Base-by-base conservation (phyloP, 768 basidiomycete genomes). In the Rhodotorula graminis region DNA sequence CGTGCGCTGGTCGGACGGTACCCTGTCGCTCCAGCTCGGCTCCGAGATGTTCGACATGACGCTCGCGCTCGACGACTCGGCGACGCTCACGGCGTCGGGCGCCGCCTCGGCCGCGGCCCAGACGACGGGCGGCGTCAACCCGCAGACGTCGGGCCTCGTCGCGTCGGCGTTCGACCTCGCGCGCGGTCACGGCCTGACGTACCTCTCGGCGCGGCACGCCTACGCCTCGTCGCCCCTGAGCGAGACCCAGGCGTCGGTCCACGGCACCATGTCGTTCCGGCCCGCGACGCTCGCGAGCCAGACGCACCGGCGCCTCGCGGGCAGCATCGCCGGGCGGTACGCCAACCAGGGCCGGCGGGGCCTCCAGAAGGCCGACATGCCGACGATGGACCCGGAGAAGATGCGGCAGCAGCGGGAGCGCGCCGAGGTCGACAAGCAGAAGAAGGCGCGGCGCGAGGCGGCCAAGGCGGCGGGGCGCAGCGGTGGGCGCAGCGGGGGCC, bases 1-100 rank as follows among this genome's bases (percentile, higher is more conserved):
- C 52, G 87, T 99, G 69, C 87, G 90, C 23, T 99, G 96, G 96
- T 96, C 93, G 12, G 96, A 99, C 80, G 95, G 95, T 25, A 86
- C 90, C 23, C 82, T 93, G 68, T 94, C 93, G 77, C 85, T 99
- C 44, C 89, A 91, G 74, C 83, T 99, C 67, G 96, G 96, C 56
- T 90, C 91, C 80, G 95, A 98, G 79, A 84, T 96, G 10, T 98
- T 94, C 82, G 93, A 97, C 82, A 88, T 98, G 63, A 88, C 86
- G 64, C 87, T 90, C 80, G 87, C 86, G 71, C 83, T 91, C 69
- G 91, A 93, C 78, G 89, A 86, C 27, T 90, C 91, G 29, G 90
- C 87, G 56, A 85, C 57, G 40, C 42, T 72, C 44, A 42, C 67
- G 79, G 40, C 60, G 14, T 16, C 59, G 12, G 37, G 16, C 60